phyloP scores from a whole-genome alignment of 352 stramenopile species.

The Pilasporangium apinafurcum region DNA sequence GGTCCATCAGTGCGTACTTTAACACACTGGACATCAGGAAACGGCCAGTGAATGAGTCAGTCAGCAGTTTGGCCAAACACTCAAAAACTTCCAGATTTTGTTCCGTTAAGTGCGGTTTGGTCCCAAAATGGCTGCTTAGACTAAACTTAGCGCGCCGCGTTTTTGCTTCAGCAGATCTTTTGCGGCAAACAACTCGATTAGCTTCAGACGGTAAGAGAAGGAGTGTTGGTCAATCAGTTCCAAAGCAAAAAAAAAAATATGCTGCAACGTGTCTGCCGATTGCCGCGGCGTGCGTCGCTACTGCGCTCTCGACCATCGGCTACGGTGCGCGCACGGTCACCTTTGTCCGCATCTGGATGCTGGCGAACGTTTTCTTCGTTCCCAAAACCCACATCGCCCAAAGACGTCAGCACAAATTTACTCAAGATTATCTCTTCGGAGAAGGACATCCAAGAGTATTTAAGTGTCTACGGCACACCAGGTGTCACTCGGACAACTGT shows the following conservation, averaged over 20 bases:
- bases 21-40: no score
- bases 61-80: slow-evolving; percentile 6
- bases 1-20: slow-evolving; percentile 11
- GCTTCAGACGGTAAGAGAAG: no score
- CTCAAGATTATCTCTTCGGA: slow-evolving; percentile 52
- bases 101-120: slow-evolving; percentile 6
- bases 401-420: slow-evolving; percentile 55
- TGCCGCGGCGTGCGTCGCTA: slow-evolving; percentile 1
- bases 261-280: slow-evolving; percentile 14
- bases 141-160: no score
- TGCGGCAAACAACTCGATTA: no score
- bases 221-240: no score
- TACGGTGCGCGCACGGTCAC: background rate
- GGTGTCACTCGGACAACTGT: slow-evolving; percentile 71
- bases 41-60: no score
- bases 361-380: slow-evolving; percentile 4
- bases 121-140: no score
- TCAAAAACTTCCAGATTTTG: no score
- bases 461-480: slow-evolving; percentile 65
- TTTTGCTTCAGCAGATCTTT: no score
- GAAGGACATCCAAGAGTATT: slow-evolving; percentile 58
- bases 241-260: no score
- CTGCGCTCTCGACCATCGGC: background rate
- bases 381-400: slow-evolving; percentile 19
- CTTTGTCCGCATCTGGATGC: background rate